Conservation (phyloP, 306 rosid genomes). For the Fagus crenata region DNA sequence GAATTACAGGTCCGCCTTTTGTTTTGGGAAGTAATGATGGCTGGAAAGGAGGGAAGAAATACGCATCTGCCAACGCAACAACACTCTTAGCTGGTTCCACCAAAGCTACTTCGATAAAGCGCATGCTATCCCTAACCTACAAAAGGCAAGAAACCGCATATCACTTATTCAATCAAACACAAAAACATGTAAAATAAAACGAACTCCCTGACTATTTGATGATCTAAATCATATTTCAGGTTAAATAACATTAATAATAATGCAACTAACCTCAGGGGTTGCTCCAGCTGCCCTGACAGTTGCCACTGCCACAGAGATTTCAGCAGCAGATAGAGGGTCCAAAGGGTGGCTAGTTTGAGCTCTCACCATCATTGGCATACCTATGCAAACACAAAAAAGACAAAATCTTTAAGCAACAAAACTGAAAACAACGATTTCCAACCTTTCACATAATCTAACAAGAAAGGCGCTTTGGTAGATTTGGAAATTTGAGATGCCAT, state of each 20-base stretch:
- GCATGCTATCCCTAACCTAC: slow-evolving; percentile 81
- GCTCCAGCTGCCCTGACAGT: slow-evolving; percentile 83
- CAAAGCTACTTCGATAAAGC: slow-evolving; percentile 67
- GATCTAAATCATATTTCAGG: slow-evolving; percentile 13
- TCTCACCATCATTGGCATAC: slow-evolving; percentile 61
- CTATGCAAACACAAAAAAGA: slow-evolving; percentile 35
- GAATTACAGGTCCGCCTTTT: slow-evolving; percentile 74
- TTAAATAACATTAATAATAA: not conserved
- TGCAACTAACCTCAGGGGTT: slow-evolving; percentile 68
- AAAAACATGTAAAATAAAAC: not conserved
- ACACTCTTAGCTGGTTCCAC: slow-evolving; percentile 76
- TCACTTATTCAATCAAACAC: slow-evolving; percentile 4
- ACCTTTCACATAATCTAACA: not conserved
- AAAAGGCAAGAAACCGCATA: slow-evolving; percentile 13
- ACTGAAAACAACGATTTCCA: not conserved
- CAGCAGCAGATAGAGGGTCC: slow-evolving; percentile 82
- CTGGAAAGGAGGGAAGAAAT: slow-evolving; percentile 88
- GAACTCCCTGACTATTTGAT: slow-evolving; percentile 7
- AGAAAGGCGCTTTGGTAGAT: slow-evolving; percentile 1
- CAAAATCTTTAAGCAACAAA: slow-evolving; percentile 4
- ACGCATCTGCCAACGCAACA: slow-evolving; percentile 83
- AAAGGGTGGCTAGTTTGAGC: slow-evolving; percentile 76
- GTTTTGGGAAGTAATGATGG: slow-evolving; percentile 77
- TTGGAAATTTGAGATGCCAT: not conserved
- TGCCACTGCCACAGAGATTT: slow-evolving; percentile 79